Percentiles rank a stretch among this genome's conserved stretches.
phyloP scores from a whole-genome alignment of 2,329 filamentous ascomycete genomes.

The Aspergillus tubingensis region DNA sequence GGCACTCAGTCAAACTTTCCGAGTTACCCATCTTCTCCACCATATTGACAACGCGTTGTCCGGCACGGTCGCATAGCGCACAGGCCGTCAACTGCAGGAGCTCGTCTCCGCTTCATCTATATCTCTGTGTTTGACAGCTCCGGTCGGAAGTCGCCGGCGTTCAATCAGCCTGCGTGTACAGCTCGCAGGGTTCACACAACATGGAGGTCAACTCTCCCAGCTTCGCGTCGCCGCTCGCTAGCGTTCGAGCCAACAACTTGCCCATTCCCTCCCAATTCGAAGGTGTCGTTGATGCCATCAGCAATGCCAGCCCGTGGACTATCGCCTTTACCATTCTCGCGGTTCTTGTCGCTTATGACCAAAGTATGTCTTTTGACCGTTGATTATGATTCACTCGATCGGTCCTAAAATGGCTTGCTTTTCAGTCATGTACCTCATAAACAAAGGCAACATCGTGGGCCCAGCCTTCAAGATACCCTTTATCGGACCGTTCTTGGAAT shows the following conservation, averaged over 20 bases:
- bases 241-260: background rate
- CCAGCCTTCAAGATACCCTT: conserved; percentile 72
- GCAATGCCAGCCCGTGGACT: background rate
- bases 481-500: conserved; percentile 84
- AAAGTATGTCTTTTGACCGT: background rate
- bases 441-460: conserved; percentile 71
- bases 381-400: background rate
- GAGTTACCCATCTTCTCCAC: background rate
- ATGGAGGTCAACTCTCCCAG: background rate
- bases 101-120: background rate
- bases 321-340: background rate
- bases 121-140: background rate
- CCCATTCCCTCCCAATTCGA: background rate
- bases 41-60: background rate
- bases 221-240: background rate
- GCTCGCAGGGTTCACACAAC: background rate
- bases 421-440: conserved; percentile 67
- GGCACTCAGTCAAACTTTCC: background rate
- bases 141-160: background rate
- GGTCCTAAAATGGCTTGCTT: background rate
- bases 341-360: background rate
- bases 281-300: background rate
- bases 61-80: background rate
- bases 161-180: background rate
- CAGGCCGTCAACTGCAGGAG: background rate